Percentiles rank a stretch among this genome's conserved stretches.
These are phyloP conservation scores for Stachybotrys chartarum DNA, from an alignment of 2,329 filamentous ascomycete species.

Conservation along the genomic window DNA sequence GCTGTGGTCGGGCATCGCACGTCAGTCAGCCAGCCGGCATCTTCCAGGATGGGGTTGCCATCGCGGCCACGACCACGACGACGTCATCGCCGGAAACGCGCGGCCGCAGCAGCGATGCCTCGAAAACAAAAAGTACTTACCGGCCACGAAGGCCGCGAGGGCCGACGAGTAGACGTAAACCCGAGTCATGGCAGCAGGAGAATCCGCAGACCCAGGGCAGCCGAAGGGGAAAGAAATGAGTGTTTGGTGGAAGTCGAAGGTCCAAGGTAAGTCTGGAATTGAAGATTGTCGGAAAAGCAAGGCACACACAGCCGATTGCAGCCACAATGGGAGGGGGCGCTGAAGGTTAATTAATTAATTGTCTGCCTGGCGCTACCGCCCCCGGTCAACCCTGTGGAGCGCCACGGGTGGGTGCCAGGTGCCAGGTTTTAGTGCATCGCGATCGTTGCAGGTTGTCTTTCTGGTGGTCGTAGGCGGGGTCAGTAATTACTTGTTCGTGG, in stretches of 20 bases:
- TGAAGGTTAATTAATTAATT: background rate
- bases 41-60: background rate
- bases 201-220: background rate
- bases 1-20: conserved; percentile 34
- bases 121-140: conserved; percentile 25
- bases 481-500: too few species aligned
- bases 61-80: conserved; percentile 1
- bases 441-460: too few species aligned
- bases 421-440: background rate
- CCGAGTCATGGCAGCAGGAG: conserved; percentile 30
- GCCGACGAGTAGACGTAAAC: conserved; percentile 34
- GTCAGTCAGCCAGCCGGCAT: conserved; percentile 20
- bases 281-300: background rate
- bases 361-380: background rate
- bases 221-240: background rate
- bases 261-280: conserved; percentile 1
- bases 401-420: background rate
- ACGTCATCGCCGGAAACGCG: conserved; percentile 15
- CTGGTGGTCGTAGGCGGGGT: too few species aligned
- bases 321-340: too few species aligned
- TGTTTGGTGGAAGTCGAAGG: conserved; percentile 6
- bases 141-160: conserved; percentile 33
- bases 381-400: background rate
- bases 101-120: background rate
- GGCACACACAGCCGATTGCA: background rate